Base-by-base conservation (phyloP, 176 grass and related monocot species). In the Zizania latifolia region DNA sequence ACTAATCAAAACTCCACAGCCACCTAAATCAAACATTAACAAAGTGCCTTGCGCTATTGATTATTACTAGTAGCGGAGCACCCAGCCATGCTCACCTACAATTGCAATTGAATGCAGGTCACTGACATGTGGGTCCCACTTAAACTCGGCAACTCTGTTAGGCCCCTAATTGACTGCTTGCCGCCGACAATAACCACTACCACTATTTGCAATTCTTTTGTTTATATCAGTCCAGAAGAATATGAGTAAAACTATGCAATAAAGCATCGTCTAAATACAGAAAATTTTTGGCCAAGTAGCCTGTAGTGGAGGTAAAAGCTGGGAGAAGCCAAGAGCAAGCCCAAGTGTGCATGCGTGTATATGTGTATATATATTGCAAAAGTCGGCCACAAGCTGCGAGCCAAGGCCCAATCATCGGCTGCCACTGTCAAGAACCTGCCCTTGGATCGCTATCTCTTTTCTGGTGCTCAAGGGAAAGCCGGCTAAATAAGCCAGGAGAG, bases 371-470 rank as follows among this genome's bases (percentile, higher is more conserved):
- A 88, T 70, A 69, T 6, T 22, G 35, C 56, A 80, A 76, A 88
- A 80, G 86, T 79, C 86, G 81, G 76, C 81, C n/a, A 81, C 55
- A 62, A 76, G 62, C 43, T 86, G 71, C 63, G 69, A 45, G n/a
- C 26, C 68, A 72, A 46, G 68, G 75, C 64, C 81, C 86, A 84
- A 80, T 88, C 81, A 74, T 23, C 70, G 31, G 57, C 56, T 76
- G 86, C 61, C 86, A 88, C 86, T 80, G 81, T 63, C 75, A 64
- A 79, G 80, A 83, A 80, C 76, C 68, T 73, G 46, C 53, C 81
- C 61, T 44, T 70, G 81, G 68, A 78, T 62, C 62, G 75, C 81
- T 74, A 0, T 12, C 74, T 63, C 85, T 87, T 78, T 72, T 72
- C 67, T 67, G 74, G 86, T 55, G 76, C 86, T 28, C 74, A 72